Evolutionary conservation across 352 stramenopile species (phyloP).

Genomic region (Phytophthora citricola): DNA sequence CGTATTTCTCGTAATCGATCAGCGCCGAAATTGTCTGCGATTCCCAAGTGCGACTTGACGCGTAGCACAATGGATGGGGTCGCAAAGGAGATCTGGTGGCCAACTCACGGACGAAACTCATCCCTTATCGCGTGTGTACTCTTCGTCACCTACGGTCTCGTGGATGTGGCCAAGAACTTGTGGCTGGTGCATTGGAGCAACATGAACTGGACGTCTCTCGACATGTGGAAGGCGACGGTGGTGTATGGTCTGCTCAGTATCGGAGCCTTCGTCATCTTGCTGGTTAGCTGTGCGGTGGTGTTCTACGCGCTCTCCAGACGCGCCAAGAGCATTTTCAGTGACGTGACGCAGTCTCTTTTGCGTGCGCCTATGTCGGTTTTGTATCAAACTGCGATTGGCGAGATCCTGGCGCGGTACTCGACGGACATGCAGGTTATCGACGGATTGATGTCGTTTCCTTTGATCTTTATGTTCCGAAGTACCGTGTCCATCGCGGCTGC

Average conservation of each 20-base stretch:
- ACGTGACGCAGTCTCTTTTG: constrained; percentile 40
- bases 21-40: constrained; percentile 3
- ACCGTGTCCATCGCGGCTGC: constrained; percentile 35
- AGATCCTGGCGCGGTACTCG: constrained; percentile 45
- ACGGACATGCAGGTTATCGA: constrained; percentile 47
- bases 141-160: constrained; percentile 33
- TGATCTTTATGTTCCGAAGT: constrained; percentile 41
- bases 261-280: constrained; percentile 31
- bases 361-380: constrained; percentile 43
- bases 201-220: constrained; percentile 19
- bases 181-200: constrained; percentile 52
- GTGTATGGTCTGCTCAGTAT: constrained; percentile 42
- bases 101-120: constrained; percentile 10
- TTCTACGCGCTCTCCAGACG: constrained; percentile 37
- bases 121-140: constrained; percentile 18
- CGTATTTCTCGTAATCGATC: constrained; percentile 18
- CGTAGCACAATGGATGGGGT: constrained; percentile 26
- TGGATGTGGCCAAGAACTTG: constrained; percentile 44
- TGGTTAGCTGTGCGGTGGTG: constrained; percentile 34
- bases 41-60: constrained; percentile 19
- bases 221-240: constrained; percentile 39
- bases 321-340: constrained; percentile 36
- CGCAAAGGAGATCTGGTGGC: constrained; percentile 36
- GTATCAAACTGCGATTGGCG: constrained; percentile 47
- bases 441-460: constrained; percentile 36